phyloP scores from a whole-genome alignment of 331 rosid genomes.

The Rosa hybrid region DNA sequence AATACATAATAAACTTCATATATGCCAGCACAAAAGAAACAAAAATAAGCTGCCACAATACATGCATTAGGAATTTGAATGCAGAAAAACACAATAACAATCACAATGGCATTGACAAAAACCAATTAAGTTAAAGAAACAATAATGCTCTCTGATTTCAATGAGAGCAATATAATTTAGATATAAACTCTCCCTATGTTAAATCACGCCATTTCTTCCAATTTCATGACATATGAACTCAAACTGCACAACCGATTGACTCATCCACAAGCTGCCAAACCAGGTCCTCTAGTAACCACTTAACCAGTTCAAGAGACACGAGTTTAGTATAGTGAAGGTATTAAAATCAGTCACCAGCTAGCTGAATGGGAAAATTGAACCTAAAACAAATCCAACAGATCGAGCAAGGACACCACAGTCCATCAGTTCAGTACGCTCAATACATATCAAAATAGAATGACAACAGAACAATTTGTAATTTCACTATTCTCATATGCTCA shows the following conservation, averaged over 20 bases:
- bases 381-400: neutral
- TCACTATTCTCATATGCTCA: neutral
- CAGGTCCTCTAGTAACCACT: neutral
- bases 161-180: no score
- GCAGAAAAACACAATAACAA: no score
- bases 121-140: no score
- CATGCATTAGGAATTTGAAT: no score
- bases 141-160: no score
- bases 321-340: neutral
- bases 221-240: neutral
- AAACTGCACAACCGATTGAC: neutral
- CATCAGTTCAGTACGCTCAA: no score
- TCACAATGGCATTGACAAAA: no score
- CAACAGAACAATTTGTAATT: neutral
- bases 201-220: neutral
- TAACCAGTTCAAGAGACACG: neutral
- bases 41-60: no score
- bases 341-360: neutral
- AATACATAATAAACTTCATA: no score
- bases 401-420: no score
- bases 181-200: neutral
- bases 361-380: neutral
- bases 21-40: no score
- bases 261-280: neutral
- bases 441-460: neutral